Base-by-base conservation (phyloP, 306 rosid species). In the Vicia sativa region DNA sequence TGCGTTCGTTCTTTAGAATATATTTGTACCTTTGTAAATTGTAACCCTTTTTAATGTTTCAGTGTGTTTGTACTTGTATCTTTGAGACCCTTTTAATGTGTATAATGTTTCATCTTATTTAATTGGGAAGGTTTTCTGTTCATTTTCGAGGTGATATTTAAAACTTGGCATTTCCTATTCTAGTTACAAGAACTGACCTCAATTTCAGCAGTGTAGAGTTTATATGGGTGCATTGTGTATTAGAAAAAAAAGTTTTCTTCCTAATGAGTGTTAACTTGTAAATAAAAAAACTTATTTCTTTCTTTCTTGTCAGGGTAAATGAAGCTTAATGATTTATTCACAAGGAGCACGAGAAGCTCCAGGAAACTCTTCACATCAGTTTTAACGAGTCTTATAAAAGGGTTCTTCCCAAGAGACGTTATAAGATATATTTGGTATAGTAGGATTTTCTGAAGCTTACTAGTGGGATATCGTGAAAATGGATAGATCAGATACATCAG, bases 401-500 rank as follows among this genome's bases (percentile, higher is more conserved):
- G 92, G 62, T 93, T 93, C 86, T 86, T 86, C 74, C 96, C 97
- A n/a, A 77, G 91, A 74, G 95, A 93, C 57, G 96, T 90, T 37
- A 82, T 92, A 81, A 92, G 88, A 92, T 92, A 85, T 74, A 61
- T 45, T 48, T 41, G 71, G 67, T 54, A 11, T 55, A 55, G 29
- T 70, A 77, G 71, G 76, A 76, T 58, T 42, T 26, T 64, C 72
- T 64, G 62, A 62, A 62, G 31, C 73, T 70, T 75, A 58, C 43
- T 68, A 34, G 62, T 44, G 37, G 77, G 31, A 46, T 56, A 57
- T 38, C 26, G 74, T 39, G 48, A 70, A 48, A 58, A 93, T 93
- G 97, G 98, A 88, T 74, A 83, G 97, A 79, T 70, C 90, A 57
- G 98, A 93, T 80, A 93, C 90, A 23, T 93, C 95, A 6, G 96